Evolutionary conservation across 2,329 filamentous ascomycete species (phyloP).

Genomic region (Anisogramma anomala): DNA sequence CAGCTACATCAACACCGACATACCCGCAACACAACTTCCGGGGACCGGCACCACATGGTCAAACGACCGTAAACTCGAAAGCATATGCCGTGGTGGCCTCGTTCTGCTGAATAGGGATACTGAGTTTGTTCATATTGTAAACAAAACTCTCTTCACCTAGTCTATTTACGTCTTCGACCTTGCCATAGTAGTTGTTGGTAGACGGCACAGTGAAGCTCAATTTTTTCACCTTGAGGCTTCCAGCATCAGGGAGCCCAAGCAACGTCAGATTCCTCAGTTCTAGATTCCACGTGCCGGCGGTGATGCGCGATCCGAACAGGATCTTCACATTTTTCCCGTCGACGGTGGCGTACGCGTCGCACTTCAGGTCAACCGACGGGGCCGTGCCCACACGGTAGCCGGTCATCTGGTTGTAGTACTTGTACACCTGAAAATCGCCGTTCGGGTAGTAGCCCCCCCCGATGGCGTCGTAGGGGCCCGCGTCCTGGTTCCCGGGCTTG

Average conservation of each 20-base stretch:
- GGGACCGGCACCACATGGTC: too few species aligned
- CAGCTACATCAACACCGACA: too few species aligned
- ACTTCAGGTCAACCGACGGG: constrained; percentile 23
- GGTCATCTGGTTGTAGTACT: constrained; percentile 34
- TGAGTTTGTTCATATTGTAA: constrained; percentile 25
- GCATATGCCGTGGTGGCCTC: constrained; percentile 27
- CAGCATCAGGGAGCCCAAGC: constrained; percentile 23
- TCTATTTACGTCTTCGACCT: constrained; percentile 22
- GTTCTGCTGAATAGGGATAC: constrained; percentile 27
- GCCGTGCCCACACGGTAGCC: constrained; percentile 28
- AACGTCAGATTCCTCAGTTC: constrained; percentile 22
- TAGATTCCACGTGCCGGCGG: constrained; percentile 25
- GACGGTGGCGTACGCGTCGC: constrained; percentile 29
- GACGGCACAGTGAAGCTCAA: constrained; percentile 20
- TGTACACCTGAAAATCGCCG: constrained; percentile 33
- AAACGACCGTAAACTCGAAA: too few species aligned
- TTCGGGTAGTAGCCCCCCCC: constrained; percentile 14
- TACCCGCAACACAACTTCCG: too few species aligned
- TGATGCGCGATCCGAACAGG: constrained; percentile 24
- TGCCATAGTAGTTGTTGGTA: constrained; percentile 16
- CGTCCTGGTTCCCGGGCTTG: constrained; percentile 16
- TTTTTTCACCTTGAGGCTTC: constrained; percentile 23
- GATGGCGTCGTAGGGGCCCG: constrained; percentile 5
- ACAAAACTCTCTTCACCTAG: constrained; percentile 22
- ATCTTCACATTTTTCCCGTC: constrained; percentile 23